These are phyloP conservation scores for Talaromyces trachyspermus DNA, from an alignment of 495 filamentous ascomycete species.

Conservation along the genomic window DNA sequence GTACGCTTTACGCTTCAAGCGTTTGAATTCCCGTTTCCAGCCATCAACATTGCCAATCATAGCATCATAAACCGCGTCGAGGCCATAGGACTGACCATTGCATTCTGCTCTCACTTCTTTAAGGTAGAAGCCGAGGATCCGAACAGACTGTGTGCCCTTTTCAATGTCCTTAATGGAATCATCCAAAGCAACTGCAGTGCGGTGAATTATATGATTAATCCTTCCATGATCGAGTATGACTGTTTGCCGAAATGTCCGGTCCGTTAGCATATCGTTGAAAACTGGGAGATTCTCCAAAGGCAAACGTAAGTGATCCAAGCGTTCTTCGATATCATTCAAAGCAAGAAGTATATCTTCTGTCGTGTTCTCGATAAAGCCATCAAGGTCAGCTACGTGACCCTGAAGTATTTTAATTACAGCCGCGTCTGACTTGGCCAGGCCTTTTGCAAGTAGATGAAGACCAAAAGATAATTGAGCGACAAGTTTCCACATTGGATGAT, in stretches of 20 bases:
- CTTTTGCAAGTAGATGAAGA: constrained; percentile 77
- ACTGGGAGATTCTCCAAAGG: constrained; percentile 76
- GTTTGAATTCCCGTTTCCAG: constrained; percentile 70
- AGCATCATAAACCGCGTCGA: constrained; percentile 59
- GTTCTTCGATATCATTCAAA: constrained; percentile 62
- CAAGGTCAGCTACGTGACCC: constrained; percentile 86
- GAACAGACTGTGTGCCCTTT: constrained; percentile 69
- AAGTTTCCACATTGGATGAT: constrained; percentile 85
- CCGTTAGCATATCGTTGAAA: constrained; percentile 85
- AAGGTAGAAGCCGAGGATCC: constrained; percentile 71
- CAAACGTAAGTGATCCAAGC: constrained; percentile 69
- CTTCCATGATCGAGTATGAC: constrained; percentile 83
- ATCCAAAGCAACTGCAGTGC: constrained; percentile 66
- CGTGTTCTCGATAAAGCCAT: constrained; percentile 78
- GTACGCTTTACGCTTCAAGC: constrained; percentile 57
- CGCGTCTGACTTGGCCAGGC: constrained; percentile 77
- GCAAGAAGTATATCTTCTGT: constrained; percentile 83
- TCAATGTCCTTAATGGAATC: constrained; percentile 69
- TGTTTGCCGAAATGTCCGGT: constrained; percentile 69
- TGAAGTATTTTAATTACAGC: constrained; percentile 87
- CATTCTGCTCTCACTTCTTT: constrained; percentile 51
- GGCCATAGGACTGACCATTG: constrained; percentile 32
- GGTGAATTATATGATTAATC: constrained; percentile 79
- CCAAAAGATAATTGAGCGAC: constrained; percentile 91
- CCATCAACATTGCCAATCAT: constrained; percentile 83